A percentile compares a stretch with the other conserved stretches of the same genome.
Conservation (phyloP, 305 asterid species). For the Nicotiana rustica region DNA sequence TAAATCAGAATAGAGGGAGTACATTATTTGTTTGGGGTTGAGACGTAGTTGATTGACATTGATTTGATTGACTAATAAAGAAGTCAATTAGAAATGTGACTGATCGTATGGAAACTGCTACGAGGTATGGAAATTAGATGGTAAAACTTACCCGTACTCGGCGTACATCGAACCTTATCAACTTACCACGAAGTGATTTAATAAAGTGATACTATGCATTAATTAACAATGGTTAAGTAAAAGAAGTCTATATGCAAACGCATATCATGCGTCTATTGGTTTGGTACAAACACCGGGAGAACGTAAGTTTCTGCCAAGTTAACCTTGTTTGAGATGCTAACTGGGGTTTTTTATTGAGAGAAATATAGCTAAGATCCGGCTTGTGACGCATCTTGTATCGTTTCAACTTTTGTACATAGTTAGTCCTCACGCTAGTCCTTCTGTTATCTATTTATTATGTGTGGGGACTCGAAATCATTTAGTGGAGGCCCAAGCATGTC, state of each 20-base stretch:
- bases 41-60: neutral
- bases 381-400: neutral
- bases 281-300: too few species aligned
- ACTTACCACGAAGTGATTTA: too few species aligned
- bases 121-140: neutral
- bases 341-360: too few species aligned
- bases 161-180: too few species aligned
- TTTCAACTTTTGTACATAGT: neutral
- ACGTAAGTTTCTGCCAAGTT: too few species aligned
- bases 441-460: neutral
- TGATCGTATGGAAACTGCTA: neutral
- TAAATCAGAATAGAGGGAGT: too few species aligned
- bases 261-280: too few species aligned
- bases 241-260: too few species aligned
- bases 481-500: neutral
- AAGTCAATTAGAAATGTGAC: neutral
- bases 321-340: too few species aligned
- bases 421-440: neutral
- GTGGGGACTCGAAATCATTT: neutral
- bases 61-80: neutral
- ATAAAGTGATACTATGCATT: too few species aligned
- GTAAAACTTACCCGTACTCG: too few species aligned
- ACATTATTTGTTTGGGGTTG: neutral
- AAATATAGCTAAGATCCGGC: neutral
- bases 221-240: too few species aligned